Base-by-base conservation (phyloP, 2,329 filamentous ascomycete genomes). In the Cytospora mali region DNA sequence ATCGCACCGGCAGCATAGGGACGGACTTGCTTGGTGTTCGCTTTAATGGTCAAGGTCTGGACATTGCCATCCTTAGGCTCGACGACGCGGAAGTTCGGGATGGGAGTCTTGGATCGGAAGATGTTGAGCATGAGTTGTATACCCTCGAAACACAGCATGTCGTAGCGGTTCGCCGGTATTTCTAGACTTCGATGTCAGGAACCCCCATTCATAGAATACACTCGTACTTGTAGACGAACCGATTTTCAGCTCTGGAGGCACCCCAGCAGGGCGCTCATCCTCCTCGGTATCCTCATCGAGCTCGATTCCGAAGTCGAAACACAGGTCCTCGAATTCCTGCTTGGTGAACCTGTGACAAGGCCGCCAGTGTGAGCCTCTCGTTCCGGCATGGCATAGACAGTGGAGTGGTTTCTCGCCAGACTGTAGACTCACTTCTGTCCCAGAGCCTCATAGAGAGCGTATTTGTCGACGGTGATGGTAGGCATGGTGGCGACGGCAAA, bases 221-320 rank as follows among this genome's bases (percentile, higher is more conserved):
- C 35, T 52, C 23, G 21, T 21, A 31, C 27, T 31, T 49, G 2
- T 9, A 14, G 6, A 65, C 64, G 57, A 18, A 65, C 64, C 64
- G 74, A 99, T 98, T 84, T 97, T 97, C 72, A 98, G 86, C 79
- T 98, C 92, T 62, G 95, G 89, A 57, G 92, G 87, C 78, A 96
- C 92, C 77, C 96, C 90, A 63, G 90, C 80, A 33, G 91, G 90
- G 53, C 91, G 83, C 68, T 92, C 87, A 62, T 86, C 83, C 71
- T 91, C 83, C 69, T 92, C 89, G 55, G 91, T 95, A 76, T 99
- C 95, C 80, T 98, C 94, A 80, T 99, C 95, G 70, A 99, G 86
- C 78, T 99, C 95, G 74, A 99, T 96, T 64, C 93, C 93, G 74
- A 97, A 99, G 73, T 99, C 94, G 84, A 99, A 99, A 79, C 95